Conservation (phyloP, 805 yeast genomes). For the Ogataea siamensis region DNA sequence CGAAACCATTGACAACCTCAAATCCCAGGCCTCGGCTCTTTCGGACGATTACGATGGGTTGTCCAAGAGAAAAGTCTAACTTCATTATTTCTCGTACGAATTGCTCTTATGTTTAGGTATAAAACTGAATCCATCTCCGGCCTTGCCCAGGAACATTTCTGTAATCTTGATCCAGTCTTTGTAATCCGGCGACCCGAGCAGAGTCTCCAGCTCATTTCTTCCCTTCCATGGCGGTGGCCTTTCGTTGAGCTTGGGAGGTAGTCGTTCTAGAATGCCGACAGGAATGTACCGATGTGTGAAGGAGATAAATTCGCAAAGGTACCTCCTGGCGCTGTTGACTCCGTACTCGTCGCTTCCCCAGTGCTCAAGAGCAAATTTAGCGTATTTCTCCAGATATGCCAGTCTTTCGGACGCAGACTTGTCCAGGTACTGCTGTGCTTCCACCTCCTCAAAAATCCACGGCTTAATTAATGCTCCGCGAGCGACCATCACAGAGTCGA, state of each 20-base stretch:
- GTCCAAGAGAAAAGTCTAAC: conserved; percentile 5
- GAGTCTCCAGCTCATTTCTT: conserved; percentile 86
- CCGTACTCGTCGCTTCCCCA: conserved; percentile 99
- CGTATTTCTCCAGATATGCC: conserved; percentile 65
- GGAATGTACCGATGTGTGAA: conserved; percentile 95
- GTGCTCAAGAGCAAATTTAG: conserved; percentile 83
- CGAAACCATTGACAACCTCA: conserved; percentile 61
- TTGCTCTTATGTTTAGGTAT: conserved; percentile 95
- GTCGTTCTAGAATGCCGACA: conserved; percentile 82
- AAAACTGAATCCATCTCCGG: conserved; percentile 69
- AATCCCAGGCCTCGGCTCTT: conserved; percentile 69
- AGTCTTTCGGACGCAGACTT: conserved; percentile 88
- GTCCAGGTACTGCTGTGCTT: conserved; percentile 84
- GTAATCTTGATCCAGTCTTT: conserved; percentile 94
- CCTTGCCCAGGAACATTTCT: conserved; percentile 92
- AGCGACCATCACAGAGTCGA: conserved; percentile 96
- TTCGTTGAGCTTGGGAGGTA: conserved; percentile 87
- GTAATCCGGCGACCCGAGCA: conserved; percentile 80
- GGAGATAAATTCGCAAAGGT: conserved; percentile 89
- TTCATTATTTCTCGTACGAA: conserved; percentile 45
- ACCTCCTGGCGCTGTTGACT: conserved; percentile 80
- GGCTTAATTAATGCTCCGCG: conserved; percentile 98
- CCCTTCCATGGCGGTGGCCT: conserved; percentile 95
- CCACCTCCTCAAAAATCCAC: conserved; percentile 97
- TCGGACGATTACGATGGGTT: conserved; percentile 56